Percentiles rank a stretch among this genome's conserved stretches.
phyloP scores from a whole-genome alignment of 1,284 basidiomycete species.

The Cutaneotrichosporon sp. region DNA sequence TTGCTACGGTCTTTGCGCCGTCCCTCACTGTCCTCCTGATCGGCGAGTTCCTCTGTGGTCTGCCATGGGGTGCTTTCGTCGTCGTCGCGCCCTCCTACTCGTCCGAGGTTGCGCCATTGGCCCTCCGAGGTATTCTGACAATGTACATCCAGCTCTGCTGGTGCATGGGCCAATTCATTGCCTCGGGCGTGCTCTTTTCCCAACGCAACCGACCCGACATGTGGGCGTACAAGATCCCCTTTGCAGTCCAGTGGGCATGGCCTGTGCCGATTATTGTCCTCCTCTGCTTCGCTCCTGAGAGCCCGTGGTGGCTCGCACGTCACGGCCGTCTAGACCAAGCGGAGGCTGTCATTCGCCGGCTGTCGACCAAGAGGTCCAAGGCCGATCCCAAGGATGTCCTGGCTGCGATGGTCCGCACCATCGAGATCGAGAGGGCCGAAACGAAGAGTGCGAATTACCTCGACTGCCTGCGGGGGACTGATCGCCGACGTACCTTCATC shows the following conservation, averaged over 20 bases:
- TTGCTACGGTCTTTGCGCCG: slow-evolving; percentile 31
- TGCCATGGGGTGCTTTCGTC: slow-evolving; percentile 31
- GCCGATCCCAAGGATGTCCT: slow-evolving; percentile 23
- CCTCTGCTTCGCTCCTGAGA: slow-evolving; percentile 30
- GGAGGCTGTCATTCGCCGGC: slow-evolving; percentile 20
- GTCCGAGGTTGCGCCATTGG: slow-evolving; percentile 49
- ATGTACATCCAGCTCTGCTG: slow-evolving; percentile 48
- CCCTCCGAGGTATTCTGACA: slow-evolving; percentile 41
- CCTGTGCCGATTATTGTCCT: slow-evolving; percentile 33
- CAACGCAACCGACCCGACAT: too few relatives aligned
- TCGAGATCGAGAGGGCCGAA: slow-evolving; percentile 28
- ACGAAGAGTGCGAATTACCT: slow-evolving; percentile 19
- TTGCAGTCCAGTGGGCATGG: slow-evolving; percentile 42
- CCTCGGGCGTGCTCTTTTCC: slow-evolving; percentile 49
- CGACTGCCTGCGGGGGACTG: slow-evolving; percentile 26
- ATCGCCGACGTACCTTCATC: slow-evolving; percentile 19
- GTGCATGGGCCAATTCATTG: slow-evolving; percentile 41
- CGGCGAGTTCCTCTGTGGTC: slow-evolving; percentile 24
- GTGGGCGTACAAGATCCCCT: slow-evolving; percentile 40
- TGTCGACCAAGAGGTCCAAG: slow-evolving; percentile 20
- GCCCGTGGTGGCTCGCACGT: slow-evolving; percentile 40
- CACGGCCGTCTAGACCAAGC: slow-evolving; percentile 35
- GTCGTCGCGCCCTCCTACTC: slow-evolving; percentile 35
- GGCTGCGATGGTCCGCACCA: slow-evolving; percentile 37
- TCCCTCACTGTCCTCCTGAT: slow-evolving; percentile 18